A percentile compares a stretch with the other conserved stretches of the same genome.
Conservation (phyloP, 257 asterid species). For the Nicotiana obtusifolia region DNA sequence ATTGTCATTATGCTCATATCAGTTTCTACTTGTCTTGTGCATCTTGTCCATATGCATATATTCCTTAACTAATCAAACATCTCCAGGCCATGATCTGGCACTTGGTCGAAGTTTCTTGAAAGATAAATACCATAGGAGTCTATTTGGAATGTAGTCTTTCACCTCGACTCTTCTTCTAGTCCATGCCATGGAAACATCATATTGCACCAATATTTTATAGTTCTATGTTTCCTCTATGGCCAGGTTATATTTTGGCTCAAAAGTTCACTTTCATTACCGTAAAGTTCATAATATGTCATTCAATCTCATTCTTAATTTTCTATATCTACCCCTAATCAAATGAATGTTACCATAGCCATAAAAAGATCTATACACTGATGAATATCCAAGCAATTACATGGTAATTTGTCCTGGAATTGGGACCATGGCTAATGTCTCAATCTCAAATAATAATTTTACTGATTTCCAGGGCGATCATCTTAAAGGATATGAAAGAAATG, state of each 20-base stretch:
- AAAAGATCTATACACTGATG: neutral
- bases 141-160: neutral
- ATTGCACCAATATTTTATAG: neutral
- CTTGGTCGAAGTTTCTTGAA: neutral
- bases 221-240: neutral
- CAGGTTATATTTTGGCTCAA: neutral
- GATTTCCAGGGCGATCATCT: slow-evolving; percentile 7
- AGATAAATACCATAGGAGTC: neutral
- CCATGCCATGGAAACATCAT: neutral
- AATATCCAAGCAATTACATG: neutral
- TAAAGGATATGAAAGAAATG: neutral
- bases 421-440: neutral
- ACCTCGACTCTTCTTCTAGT: neutral
- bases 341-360: neutral
- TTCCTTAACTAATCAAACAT: neutral
- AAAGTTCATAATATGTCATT: neutral
- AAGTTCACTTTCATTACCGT: neutral
- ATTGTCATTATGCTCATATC: neutral
- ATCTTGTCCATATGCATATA: neutral
- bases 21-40: neutral
- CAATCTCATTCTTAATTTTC: neutral
- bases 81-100: neutral
- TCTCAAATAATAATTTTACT: slow-evolving; percentile 1
- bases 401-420: neutral
- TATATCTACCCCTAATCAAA: neutral